These are phyloP conservation scores for Hypoxylon sp. DNA, from an alignment of 2,329 filamentous ascomycete genomes.

Conservation along the genomic window DNA sequence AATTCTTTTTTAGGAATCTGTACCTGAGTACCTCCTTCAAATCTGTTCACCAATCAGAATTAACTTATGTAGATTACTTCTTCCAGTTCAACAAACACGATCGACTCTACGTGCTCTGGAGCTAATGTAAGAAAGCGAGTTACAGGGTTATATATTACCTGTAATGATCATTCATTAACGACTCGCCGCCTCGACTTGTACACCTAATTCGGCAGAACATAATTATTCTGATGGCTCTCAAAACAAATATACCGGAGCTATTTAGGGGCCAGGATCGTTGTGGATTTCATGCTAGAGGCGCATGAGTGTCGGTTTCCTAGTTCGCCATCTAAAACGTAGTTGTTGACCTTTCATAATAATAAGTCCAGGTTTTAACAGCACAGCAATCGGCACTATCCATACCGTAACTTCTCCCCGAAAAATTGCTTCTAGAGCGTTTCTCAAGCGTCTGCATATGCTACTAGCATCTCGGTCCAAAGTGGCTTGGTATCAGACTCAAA, in stretches of 20 bases:
- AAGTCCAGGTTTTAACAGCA: background rate
- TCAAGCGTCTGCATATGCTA: background rate
- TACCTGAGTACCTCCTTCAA: background rate
- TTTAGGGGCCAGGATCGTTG: conserved; percentile 10
- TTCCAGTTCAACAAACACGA: conserved; percentile 4
- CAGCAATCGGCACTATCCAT: background rate
- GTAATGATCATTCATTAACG: background rate
- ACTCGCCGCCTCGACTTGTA: background rate
- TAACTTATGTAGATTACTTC: conserved; percentile 2
- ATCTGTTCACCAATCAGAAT: conserved; percentile 20
- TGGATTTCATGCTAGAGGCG: background rate
- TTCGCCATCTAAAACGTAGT: conserved; percentile 12
- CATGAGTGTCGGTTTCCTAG: conserved; percentile 11
- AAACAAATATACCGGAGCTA: conserved; percentile 1
- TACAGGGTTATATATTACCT: background rate
- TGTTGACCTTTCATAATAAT: background rate
- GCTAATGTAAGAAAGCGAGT: background rate
- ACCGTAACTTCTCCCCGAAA: background rate
- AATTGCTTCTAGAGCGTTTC: background rate
- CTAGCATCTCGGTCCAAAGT: background rate
- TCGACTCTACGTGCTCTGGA: background rate
- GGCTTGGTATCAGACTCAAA: background rate
- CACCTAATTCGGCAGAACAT: background rate
- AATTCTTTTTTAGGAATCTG: background rate
- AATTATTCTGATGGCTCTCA: conserved; percentile 20